Conservation (phyloP, 2,329 filamentous ascomycete genomes). For the Fusarium algeriense region DNA sequence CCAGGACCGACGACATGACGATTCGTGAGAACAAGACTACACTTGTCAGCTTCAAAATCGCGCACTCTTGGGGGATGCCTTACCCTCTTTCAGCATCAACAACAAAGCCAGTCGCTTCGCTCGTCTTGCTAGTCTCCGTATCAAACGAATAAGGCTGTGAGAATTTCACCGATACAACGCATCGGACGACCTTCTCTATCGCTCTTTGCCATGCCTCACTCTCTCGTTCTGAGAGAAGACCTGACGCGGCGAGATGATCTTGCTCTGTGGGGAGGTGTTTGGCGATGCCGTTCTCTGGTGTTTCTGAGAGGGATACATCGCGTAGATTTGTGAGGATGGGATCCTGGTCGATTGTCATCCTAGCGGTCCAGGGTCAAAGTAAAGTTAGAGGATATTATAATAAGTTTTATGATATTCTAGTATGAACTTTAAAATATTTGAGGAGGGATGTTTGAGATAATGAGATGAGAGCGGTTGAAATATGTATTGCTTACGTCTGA, state of each 20-base stretch:
- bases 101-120: constrained; percentile 83
- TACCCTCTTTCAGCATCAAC: constrained; percentile 27
- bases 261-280: background rate
- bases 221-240: constrained; percentile 29
- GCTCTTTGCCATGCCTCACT: constrained; percentile 81
- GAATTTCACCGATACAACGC: constrained; percentile 98
- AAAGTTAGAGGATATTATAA: background rate
- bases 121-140: constrained; percentile 92
- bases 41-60: background rate
- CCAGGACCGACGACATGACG: constrained; percentile 94
- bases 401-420: too few species aligned
- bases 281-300: background rate
- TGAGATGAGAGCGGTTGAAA: background rate
- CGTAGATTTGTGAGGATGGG: constrained; percentile 3
- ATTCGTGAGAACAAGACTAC: constrained; percentile 74
- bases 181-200: constrained; percentile 92
- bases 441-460: background rate
- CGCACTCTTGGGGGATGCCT: background rate
- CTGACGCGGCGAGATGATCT: background rate
- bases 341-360: constrained; percentile 28
- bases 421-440: too few species aligned
- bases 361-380: background rate
- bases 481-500: constrained; percentile 5
- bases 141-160: constrained; percentile 98
- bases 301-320: background rate